Percentiles rank a stretch among this genome's conserved stretches.
phyloP scores from a whole-genome alignment of 2,329 filamentous ascomycete genomes.

The Stagonosporopsis rhizophila region DNA sequence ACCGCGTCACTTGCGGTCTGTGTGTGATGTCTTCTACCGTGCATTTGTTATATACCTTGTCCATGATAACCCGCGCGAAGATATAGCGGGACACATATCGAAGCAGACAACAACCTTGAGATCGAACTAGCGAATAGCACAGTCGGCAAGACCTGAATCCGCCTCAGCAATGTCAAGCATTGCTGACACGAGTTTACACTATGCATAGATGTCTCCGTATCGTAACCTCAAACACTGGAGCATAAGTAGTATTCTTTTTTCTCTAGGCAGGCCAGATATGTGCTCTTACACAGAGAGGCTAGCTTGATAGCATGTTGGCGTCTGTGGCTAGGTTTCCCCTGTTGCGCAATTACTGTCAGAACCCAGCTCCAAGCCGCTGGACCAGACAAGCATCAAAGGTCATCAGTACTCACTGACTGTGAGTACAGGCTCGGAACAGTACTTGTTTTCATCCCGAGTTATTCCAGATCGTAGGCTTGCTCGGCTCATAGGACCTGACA shows the following conservation, averaged over 20 bases:
- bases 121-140: neutral
- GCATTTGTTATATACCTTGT: neutral
- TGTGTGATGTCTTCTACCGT: neutral
- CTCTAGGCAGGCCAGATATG: neutral
- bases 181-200: slow-evolving; percentile 5
- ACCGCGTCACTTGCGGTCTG: neutral
- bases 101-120: neutral
- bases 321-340: neutral
- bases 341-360: neutral
- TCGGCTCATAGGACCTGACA: too few relatives aligned
- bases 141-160: neutral
- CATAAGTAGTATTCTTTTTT: neutral
- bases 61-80: neutral
- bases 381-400: too few relatives aligned
- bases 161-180: neutral
- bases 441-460: too few relatives aligned
- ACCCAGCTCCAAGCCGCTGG: too few relatives aligned
- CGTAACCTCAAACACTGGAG: neutral
- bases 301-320: neutral
- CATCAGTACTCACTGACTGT: too few relatives aligned
- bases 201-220: neutral
- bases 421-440: too few relatives aligned
- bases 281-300: neutral
- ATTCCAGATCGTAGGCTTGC: too few relatives aligned
- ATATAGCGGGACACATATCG: neutral